Conservation (phyloP, 2,329 filamentous ascomycete genomes). For the Fusarium scirpi region DNA sequence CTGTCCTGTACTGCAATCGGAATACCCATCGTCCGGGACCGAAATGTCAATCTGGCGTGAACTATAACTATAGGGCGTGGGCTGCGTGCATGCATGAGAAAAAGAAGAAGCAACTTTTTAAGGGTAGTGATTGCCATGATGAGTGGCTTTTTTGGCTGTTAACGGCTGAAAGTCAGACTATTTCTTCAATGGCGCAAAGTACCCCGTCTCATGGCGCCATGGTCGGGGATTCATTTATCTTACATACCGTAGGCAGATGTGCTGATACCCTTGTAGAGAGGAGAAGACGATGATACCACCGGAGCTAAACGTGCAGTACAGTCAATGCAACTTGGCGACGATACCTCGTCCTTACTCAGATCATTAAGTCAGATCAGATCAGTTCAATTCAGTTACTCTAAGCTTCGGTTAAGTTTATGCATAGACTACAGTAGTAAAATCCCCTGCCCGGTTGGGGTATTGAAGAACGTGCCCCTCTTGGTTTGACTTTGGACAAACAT, state of each 20-base stretch:
- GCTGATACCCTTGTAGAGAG: constrained; percentile 15
- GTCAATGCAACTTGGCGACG: constrained; percentile 10
- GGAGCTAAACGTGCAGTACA: not conserved
- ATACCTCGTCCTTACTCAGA: constrained; percentile 37
- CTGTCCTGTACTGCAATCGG: constrained; percentile 1
- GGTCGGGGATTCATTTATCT: not conserved
- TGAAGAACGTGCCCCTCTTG: constrained; percentile 16
- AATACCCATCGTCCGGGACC: constrained; percentile 11
- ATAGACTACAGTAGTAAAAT: not conserved
- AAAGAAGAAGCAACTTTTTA: not conserved
- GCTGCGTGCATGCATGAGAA: constrained; percentile 4
- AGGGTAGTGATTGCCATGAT: constrained; percentile 6
- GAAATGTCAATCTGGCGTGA: constrained; percentile 11
- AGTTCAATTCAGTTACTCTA: constrained; percentile 12
- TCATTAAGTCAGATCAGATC: constrained; percentile 46
- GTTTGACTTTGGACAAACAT: constrained; percentile 17
- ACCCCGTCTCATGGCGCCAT: not conserved
- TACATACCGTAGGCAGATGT: not conserved
- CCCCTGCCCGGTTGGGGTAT: not conserved
- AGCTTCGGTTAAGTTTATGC: not conserved
- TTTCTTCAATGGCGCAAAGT: not conserved
- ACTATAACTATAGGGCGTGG: not conserved
- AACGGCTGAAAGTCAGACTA: not conserved
- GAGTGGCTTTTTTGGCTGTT: constrained; percentile 17
- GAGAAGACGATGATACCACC: not conserved